Evolutionary conservation across 2,329 filamentous ascomycete species (phyloP).

Genomic region (Colletotrichum sp.): DNA sequence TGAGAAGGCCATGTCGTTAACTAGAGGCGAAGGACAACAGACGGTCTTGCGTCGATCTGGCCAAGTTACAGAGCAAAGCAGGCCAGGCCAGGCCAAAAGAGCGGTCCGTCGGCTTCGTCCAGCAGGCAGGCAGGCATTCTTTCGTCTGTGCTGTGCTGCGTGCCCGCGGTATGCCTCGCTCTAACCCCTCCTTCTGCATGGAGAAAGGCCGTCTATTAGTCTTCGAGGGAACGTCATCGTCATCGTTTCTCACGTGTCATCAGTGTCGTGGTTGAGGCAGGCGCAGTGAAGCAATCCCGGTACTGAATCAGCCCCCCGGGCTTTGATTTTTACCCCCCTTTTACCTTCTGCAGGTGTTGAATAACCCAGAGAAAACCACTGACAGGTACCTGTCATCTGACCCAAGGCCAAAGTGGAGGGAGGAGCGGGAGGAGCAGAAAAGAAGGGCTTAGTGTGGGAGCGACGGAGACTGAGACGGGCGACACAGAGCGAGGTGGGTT

Average conservation of each 20-base stretch:
- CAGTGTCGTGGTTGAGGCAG: background rate
- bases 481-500: conserved; percentile 9
- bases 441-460: conserved; percentile 7
- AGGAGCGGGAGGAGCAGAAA: conserved; percentile 15
- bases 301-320: background rate
- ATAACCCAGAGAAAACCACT: background rate
- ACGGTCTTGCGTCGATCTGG: background rate
- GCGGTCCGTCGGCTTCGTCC: background rate
- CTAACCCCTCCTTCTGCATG: background rate
- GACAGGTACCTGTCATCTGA: conserved; percentile 8
- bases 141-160: background rate
- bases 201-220: background rate
- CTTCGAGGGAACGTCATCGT: background rate
- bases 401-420: background rate
- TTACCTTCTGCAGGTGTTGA: background rate
- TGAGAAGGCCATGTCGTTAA: background rate
- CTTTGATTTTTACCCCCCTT: background rate
- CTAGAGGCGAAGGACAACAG: background rate
- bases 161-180: background rate
- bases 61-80: background rate
- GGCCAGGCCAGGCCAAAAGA: background rate
- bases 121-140: background rate
- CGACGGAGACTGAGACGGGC: conserved; percentile 2
- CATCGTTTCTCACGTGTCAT: conserved; percentile 9
- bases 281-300: background rate